These are phyloP conservation scores for Chaetothyriales sp. DNA, from an alignment of 2,329 filamentous ascomycete species.

Conservation along the genomic window DNA sequence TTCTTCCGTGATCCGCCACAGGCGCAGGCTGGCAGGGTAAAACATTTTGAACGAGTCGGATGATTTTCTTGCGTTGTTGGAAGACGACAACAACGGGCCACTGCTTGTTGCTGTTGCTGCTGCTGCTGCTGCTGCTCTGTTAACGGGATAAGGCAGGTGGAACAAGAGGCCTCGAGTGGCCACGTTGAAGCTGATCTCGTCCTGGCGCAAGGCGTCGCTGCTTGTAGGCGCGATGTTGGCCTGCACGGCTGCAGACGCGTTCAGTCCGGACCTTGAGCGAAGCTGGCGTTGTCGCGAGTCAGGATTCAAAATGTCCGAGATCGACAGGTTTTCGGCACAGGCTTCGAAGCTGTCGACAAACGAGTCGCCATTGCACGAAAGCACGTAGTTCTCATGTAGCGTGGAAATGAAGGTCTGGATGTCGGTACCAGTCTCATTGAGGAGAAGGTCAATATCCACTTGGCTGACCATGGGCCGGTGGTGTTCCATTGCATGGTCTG, in stretches of 20 bases:
- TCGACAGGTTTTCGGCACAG: slow-evolving; percentile 77
- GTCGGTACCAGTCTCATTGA: slow-evolving; percentile 87
- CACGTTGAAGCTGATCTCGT: slow-evolving; percentile 86
- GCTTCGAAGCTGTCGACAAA: slow-evolving; percentile 65
- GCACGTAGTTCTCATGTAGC: slow-evolving; percentile 81
- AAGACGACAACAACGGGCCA: slow-evolving; percentile 8
- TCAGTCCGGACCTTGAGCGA: slow-evolving; percentile 13
- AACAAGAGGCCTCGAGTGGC: slow-evolving; percentile 78
- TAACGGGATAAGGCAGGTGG: slow-evolving; percentile 71
- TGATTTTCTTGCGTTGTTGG: slow-evolving; percentile 2
- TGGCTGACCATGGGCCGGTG: slow-evolving; percentile 48
- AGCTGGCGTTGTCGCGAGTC: slow-evolving; percentile 35
- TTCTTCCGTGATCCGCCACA: slow-evolving; percentile 76
- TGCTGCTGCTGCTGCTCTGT: too few species aligned
- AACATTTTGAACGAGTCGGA: slow-evolving; percentile 73
- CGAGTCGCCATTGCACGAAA: slow-evolving; percentile 59
- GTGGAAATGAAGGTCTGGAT: slow-evolving; percentile 78
- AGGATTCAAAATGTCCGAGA: slow-evolving; percentile 70
- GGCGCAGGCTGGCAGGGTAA: slow-evolving; percentile 67
- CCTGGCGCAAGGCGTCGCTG: slow-evolving; percentile 67
- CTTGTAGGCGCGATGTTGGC: slow-evolving; percentile 35
- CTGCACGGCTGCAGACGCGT: slow-evolving; percentile 3
- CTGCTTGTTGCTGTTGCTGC: slow-evolving; percentile 28
- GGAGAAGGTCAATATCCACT: slow-evolving; percentile 57
- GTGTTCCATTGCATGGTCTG: slow-evolving; percentile 41